These are phyloP conservation scores for Coelastrella sp. DNA, from an alignment of 139 green algal species.

Conservation along the genomic window DNA sequence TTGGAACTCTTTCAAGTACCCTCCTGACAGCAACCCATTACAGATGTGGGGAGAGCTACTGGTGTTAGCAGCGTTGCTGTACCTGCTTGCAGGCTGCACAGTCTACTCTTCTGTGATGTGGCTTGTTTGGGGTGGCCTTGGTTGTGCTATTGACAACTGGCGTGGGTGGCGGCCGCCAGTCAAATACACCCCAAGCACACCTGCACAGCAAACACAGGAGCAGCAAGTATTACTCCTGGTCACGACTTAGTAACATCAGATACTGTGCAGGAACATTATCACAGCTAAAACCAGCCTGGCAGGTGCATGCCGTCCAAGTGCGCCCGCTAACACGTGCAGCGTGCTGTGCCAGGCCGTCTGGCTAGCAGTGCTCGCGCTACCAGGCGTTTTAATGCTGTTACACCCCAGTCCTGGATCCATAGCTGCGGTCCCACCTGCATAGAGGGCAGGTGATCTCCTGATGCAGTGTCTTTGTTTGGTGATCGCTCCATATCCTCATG, in stretches of 20 bases:
- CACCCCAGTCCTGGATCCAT: neutral
- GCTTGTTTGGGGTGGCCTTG: neutral
- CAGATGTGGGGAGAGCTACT: no score
- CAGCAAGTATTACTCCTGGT: neutral
- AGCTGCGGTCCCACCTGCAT: neutral
- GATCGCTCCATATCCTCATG: constrained; percentile 28
- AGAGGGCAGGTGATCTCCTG: constrained; percentile 29
- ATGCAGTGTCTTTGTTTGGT: constrained; percentile 13
- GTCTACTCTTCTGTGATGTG: neutral
- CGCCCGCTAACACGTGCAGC: no score
- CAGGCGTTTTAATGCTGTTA: neutral
- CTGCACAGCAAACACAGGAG: neutral
- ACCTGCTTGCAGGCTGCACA: constrained; percentile 2
- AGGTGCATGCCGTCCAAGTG: neutral
- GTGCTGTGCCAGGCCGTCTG: no score
- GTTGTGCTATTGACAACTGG: neutral
- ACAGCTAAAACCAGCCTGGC: neutral
- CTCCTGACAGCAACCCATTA: no score
- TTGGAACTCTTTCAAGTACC: no score
- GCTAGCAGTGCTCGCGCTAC: no score
- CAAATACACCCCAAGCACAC: neutral
- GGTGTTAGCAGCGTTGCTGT: neutral
- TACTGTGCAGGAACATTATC: no score
- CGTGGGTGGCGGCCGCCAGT: constrained; percentile 8
- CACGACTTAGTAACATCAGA: no score